Evolutionary conservation across 202 grass and related monocot genomes (phyloP), one percentile per base, ranked within the genome.

Genomic region (Tripidium arundinaceum): DNA sequence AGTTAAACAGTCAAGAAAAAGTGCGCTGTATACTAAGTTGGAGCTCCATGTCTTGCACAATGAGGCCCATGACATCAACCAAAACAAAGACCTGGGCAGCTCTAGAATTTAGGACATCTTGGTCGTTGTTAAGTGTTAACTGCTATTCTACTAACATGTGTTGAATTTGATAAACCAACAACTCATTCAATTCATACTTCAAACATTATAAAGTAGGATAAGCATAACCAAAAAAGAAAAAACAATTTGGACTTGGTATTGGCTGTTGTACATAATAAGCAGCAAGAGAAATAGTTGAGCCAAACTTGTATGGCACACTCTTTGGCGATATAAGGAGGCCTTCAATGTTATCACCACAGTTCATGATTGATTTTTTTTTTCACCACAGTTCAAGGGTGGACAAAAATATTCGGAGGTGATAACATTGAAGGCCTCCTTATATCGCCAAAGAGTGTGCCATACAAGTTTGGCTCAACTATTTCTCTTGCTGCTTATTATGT

Each of bases 331-430:
- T 76, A 19, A 97, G 85, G 39, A 97, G 75, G 80, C 87, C 87
- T 85, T 97, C 85, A 73, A 97, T 94, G 47, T 92, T 92, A 78
- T 97, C 91, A 14, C 91, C 94, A n/a, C n/a, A n/a, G n/a, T 31
- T 3, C 29, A 31, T 2, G n/a, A n/a, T n/a, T n/a, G n/a, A 31
- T 31, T 2, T 31, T 31, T 31, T 31, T 31, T 2, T 31, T 3
- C 29, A n/a, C n/a, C n/a, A n/a, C n/a, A n/a, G n/a, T n/a, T n/a
- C n/a, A n/a, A n/a, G n/a, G n/a, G n/a, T n/a, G 92, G 88, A 94
- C 94, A 80, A 94, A 98, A 77, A 77, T 98, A 59, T 82, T 94
- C 68, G 95, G 95, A 69, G 95, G 92, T 14, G 92, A 98, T 77
- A 93, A 93, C 52, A 94, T 98, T 75, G 86, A 98, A 86, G 88